Evolutionary conservation across 805 yeast species (phyloP).

Genomic region (Wickerhamia fluorescens): DNA sequence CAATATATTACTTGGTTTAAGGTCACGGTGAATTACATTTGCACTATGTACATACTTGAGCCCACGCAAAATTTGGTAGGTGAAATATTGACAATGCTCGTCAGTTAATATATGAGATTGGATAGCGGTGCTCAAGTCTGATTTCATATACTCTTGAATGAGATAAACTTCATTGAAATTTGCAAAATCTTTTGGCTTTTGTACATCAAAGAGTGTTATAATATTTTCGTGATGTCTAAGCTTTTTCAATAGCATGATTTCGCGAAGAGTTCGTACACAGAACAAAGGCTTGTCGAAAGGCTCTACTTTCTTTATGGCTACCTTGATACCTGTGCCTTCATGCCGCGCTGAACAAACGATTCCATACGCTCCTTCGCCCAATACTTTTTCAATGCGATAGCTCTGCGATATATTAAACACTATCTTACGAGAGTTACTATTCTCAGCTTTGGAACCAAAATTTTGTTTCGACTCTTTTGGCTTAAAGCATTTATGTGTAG

Average conservation of each 20-base stretch:
- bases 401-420: constrained; percentile 59
- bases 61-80: constrained; percentile 65
- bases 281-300: constrained; percentile 63
- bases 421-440: constrained; percentile 2
- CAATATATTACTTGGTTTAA: constrained; percentile 67
- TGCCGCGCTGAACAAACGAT: constrained; percentile 67
- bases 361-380: constrained; percentile 84
- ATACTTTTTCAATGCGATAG: constrained; percentile 50
- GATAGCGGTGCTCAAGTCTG: constrained; percentile 62
- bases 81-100: constrained; percentile 64
- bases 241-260: constrained; percentile 56
- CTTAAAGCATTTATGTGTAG: no score
- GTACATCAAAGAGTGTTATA: constrained; percentile 57
- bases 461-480: no score
- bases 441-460: background rate
- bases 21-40: constrained; percentile 67
- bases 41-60: constrained; percentile 67
- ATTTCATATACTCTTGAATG: constrained; percentile 73
- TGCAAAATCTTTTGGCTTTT: constrained; percentile 54
- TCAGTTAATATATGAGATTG: constrained; percentile 49
- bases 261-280: constrained; percentile 65
- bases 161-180: constrained; percentile 64
- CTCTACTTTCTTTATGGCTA: constrained; percentile 72
- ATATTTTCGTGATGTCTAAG: constrained; percentile 69
- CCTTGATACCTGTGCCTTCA: constrained; percentile 50